phyloP scores from a whole-genome alignment of 2,329 filamentous ascomycete genomes.

The Alternaria brassicae region DNA sequence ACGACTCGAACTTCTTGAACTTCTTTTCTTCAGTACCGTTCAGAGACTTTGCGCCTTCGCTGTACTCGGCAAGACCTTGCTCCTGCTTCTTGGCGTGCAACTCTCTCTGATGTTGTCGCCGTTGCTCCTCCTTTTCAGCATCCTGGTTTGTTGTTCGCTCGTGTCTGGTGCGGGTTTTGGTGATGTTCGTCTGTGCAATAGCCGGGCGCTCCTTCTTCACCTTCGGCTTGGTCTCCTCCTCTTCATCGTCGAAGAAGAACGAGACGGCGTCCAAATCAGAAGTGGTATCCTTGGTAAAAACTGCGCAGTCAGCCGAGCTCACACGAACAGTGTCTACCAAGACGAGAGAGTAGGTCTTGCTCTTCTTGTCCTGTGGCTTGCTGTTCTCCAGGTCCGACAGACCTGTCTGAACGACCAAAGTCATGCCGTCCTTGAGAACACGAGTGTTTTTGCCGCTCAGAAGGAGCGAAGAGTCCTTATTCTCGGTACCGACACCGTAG shows the following conservation, averaged over 20 bases:
- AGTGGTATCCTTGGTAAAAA: slow-evolving; percentile 93
- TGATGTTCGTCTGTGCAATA: slow-evolving; percentile 93
- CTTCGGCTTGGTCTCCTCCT: slow-evolving; percentile 83
- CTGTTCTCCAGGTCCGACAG: slow-evolving; percentile 89
- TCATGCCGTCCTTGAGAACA: slow-evolving; percentile 94
- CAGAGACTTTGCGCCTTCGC: slow-evolving; percentile 81
- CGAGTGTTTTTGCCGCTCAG: slow-evolving; percentile 87
- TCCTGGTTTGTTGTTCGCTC: slow-evolving; percentile 88
- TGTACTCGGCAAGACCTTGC: slow-evolving; percentile 84
- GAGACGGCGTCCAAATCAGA: slow-evolving; percentile 92
- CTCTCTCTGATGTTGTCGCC: slow-evolving; percentile 92
- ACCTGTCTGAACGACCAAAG: slow-evolving; percentile 86
- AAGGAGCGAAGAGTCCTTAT: slow-evolving; percentile 80
- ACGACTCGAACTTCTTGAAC: slow-evolving; percentile 99
- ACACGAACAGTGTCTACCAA: slow-evolving; percentile 94
- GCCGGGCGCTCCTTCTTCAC: slow-evolving; percentile 87
- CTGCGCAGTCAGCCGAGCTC: slow-evolving; percentile 75
- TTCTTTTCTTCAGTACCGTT: slow-evolving; percentile 96
- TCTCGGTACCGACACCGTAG: slow-evolving; percentile 91
- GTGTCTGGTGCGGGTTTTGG: slow-evolving; percentile 87
- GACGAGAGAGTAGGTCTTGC: slow-evolving; percentile 85
- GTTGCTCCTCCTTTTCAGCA: slow-evolving; percentile 85
- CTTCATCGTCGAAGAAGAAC: slow-evolving; percentile 98
- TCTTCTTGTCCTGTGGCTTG: slow-evolving; percentile 86
- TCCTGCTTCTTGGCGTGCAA: slow-evolving; percentile 86